Evolutionary conservation across 2,329 filamentous ascomycete genomes (phyloP), one percentile per base, ranked within the genome.

Genomic region (Leptosphaerulina australis): DNA sequence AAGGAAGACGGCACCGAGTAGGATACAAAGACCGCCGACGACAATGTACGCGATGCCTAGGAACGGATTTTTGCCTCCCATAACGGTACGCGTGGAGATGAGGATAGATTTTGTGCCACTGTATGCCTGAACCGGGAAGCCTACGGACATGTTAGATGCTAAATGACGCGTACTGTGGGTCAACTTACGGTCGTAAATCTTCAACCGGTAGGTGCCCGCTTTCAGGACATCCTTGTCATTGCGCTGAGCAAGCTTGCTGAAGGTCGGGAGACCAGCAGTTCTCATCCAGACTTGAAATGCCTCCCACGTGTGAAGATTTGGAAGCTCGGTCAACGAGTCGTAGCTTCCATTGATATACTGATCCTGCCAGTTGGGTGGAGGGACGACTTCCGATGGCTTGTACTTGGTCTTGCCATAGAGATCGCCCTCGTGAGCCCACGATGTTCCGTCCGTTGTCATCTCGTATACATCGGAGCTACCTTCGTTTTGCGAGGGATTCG

Each of bases 261-360:
- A 99, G 4, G 88, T 88, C 1, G 94, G 94, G 64, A 97, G 77
- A 50, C 93, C 94, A 18, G 94, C 94, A 1, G 95, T 96, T 63
- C 94, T 86, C 94, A 99, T 99, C 94, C 94, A 99, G 17, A 97
- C 92, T 76, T 97, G 92, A 73, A 99, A 96, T 33, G 86, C 85
- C 72, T 96, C 88, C 76, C 91, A 87, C 0, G 84, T 76, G 56
- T 87, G 81, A 14, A 97, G 73, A 62, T 94, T 76, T 0, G 91
- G 91, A 17, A 90, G 85, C 2, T 82, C 83, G 41, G 81, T 80
- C 35, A 51, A 21, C 0, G 78, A 71, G 3, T 82, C 86, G 68
- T 96, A 96, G 54, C 60, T 59, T 18, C 82, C 83, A 28, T 87
- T 70, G 5, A 86, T 87, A 60, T 88, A 96, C 50, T 84, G 82